These are phyloP conservation scores for Colletotrichum gigasporum DNA, from an alignment of 2,329 filamentous ascomycete species.

Conservation along the genomic window DNA sequence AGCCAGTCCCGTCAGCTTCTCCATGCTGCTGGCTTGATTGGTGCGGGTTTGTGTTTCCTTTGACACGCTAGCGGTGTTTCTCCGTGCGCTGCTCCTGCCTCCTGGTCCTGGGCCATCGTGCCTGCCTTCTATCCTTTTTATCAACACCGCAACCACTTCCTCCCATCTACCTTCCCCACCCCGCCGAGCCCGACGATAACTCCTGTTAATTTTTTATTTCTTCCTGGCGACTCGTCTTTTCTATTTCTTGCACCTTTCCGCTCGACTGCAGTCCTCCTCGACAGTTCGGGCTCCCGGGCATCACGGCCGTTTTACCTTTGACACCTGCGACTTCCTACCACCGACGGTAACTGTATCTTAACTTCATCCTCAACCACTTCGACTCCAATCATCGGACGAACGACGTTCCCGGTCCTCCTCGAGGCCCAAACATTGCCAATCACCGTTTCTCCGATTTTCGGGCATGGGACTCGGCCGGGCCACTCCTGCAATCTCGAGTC, in stretches of 20 bases:
- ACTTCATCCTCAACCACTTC: conserved; percentile 15
- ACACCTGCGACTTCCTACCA: conserved; percentile 5
- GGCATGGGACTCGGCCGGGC: conserved; percentile 14
- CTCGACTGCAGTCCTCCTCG: not conserved
- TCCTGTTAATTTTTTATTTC: not conserved
- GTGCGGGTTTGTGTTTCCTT: not conserved
- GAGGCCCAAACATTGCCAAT: not conserved
- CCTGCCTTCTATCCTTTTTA: not conserved
- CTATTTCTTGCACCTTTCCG: conserved; percentile 11
- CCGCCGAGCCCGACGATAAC: not conserved
- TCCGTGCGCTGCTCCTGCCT: not conserved
- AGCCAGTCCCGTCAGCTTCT: not conserved
- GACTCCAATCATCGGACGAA: not conserved
- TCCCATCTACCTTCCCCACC: not conserved
- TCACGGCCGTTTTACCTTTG: conserved; percentile 18
- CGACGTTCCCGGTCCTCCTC: not conserved
- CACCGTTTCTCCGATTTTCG: not conserved
- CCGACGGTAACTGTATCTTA: conserved; percentile 17
- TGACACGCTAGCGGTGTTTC: conserved; percentile 24
- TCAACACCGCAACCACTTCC: not conserved
- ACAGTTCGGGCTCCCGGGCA: not conserved
- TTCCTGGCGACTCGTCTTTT: not conserved
- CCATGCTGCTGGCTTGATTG: not conserved
- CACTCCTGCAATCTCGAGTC: not conserved
- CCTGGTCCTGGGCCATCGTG: not conserved